Percentiles rank a stretch among this genome's conserved stretches.
phyloP scores from a whole-genome alignment of 805 yeast genomes.

The Lipomyces chichibuensis region DNA sequence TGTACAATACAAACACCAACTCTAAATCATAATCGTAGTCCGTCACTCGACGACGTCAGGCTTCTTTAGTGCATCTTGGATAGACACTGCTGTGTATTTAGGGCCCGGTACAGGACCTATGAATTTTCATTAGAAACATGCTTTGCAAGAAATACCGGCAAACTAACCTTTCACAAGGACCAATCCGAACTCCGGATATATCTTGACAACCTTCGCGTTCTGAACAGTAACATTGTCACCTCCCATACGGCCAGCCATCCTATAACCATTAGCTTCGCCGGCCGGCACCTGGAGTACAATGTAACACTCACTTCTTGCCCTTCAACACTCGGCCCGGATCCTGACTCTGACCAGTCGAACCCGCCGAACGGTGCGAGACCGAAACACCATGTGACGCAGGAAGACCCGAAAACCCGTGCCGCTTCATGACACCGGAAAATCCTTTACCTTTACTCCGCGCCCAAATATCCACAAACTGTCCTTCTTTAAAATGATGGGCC shows the following conservation, averaged over 20 bases:
- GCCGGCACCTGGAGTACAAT: not conserved
- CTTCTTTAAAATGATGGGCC: slow-evolving; percentile 82
- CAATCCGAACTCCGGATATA: slow-evolving; percentile 79
- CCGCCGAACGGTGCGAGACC: slow-evolving; percentile 89
- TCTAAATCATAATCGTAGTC: not conserved
- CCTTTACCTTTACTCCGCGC: slow-evolving; percentile 92
- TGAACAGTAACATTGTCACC: slow-evolving; percentile 70
- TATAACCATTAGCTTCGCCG: not conserved
- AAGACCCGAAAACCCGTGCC: slow-evolving; percentile 86
- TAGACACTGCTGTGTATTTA: slow-evolving; percentile 68
- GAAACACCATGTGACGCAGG: slow-evolving; percentile 96
- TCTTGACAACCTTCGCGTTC: slow-evolving; percentile 75
- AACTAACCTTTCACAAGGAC: slow-evolving; percentile 66
- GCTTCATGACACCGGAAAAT: slow-evolving; percentile 96
- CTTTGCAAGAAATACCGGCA: not conserved
- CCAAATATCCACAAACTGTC: slow-evolving; percentile 81
- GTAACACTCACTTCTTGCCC: slow-evolving; percentile 63
- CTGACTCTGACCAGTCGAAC: slow-evolving; percentile 95
- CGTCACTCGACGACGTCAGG: slow-evolving; percentile 6
- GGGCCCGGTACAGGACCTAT: slow-evolving; percentile 86
- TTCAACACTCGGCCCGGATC: slow-evolving; percentile 96
- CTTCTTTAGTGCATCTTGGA: slow-evolving; percentile 70
- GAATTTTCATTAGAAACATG: not conserved
- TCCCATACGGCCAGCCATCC: slow-evolving; percentile 98
- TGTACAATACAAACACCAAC: not conserved